Conservation (phyloP, 2,329 filamentous ascomycete genomes). For the Beauveria varroae region DNA sequence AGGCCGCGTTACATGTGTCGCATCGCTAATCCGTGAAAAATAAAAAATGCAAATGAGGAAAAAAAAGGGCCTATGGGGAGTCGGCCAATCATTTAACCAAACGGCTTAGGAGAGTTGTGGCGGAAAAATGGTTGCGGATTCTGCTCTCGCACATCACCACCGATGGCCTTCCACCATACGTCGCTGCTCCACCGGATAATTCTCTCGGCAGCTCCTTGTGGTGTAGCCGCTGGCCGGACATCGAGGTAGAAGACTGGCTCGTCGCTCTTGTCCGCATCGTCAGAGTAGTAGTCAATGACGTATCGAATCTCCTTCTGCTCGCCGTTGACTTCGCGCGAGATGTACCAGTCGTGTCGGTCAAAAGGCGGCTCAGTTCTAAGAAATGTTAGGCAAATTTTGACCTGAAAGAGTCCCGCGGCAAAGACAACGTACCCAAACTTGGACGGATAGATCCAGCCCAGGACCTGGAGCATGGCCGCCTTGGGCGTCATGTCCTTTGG, state of each 20-base stretch:
- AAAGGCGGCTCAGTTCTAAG: constrained; percentile 75
- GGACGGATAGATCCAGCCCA: constrained; percentile 71
- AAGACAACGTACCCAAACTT: constrained; percentile 59
- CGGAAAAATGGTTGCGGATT: constrained; percentile 29
- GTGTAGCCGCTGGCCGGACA: constrained; percentile 81
- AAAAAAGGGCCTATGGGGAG: background rate
- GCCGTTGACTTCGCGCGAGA: constrained; percentile 64
- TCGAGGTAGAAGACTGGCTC: constrained; percentile 96
- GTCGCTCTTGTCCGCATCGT: constrained; percentile 72
- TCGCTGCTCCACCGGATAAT: constrained; percentile 85
- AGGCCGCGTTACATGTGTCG: constrained; percentile 5
- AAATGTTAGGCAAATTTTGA: constrained; percentile 13
- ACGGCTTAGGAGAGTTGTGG: constrained; percentile 12
- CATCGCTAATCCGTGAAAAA: constrained; percentile 8
- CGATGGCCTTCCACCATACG: constrained; percentile 85
- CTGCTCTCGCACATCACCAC: constrained; percentile 54
- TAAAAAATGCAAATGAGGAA: background rate
- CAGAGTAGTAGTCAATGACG: constrained; percentile 94
- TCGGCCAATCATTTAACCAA: constrained; percentile 2
- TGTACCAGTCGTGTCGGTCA: constrained; percentile 95
- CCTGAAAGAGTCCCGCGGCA: background rate
- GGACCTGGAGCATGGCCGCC: constrained; percentile 71
- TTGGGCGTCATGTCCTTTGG: constrained; percentile 89
- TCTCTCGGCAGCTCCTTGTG: constrained; percentile 71
- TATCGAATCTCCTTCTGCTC: constrained; percentile 75